Evolutionary conservation across 2,329 filamentous ascomycete species (phyloP).

Genomic region (Lomentospora prolificans): DNA sequence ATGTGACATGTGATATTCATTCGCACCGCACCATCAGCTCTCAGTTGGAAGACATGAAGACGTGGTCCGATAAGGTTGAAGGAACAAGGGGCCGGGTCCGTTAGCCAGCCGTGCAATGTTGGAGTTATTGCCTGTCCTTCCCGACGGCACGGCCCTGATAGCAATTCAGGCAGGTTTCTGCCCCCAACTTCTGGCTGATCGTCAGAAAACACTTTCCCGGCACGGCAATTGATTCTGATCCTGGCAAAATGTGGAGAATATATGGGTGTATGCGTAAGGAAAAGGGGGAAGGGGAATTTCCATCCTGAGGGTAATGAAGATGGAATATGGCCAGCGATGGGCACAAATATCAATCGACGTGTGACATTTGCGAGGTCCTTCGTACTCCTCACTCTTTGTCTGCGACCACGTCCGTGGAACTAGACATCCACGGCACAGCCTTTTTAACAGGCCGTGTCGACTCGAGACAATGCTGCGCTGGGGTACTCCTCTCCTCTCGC

Average conservation of each 20-base stretch:
- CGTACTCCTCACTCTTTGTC: neutral
- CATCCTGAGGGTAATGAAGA: neutral
- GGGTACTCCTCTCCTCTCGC: neutral
- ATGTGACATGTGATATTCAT: neutral
- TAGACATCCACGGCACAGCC: neutral
- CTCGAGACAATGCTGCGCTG: neutral
- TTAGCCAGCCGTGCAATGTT: neutral
- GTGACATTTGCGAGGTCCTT: too few relatives aligned
- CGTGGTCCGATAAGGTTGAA: slow-evolving; percentile 1
- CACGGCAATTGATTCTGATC: slow-evolving; percentile 7
- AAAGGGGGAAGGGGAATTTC: neutral
- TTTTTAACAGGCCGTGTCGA: neutral
- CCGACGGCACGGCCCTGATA: slow-evolving; percentile 2
- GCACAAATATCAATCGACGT: neutral
- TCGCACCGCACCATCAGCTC: neutral
- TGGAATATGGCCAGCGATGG: neutral
- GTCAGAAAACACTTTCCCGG: slow-evolving; percentile 1
- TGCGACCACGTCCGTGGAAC: neutral
- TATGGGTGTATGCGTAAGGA: neutral
- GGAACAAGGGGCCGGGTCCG: neutral
- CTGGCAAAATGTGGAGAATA: slow-evolving; percentile 1
- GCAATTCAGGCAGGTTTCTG: slow-evolving; percentile 7
- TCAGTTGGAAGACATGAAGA: neutral
- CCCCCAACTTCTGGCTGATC: slow-evolving; percentile 7
- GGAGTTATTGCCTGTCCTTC: neutral